Evolutionary conservation across 2,329 filamentous ascomycete genomes (phyloP).

Genomic region (Sporothrix luriei): DNA sequence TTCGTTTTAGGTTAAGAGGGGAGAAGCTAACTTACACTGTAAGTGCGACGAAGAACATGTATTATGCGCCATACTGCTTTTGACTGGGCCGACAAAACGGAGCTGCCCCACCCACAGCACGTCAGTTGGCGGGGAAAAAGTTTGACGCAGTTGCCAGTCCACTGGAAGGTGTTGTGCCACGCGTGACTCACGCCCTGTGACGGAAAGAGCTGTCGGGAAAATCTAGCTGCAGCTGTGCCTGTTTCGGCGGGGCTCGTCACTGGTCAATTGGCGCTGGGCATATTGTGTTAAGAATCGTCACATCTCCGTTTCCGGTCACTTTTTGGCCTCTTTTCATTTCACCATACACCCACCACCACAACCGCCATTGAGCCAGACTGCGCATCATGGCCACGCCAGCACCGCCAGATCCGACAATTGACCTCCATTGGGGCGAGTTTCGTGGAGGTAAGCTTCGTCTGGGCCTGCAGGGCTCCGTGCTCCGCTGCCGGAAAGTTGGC

Average conservation of each 20-base stretch:
- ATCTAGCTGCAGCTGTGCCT: constrained; percentile 1
- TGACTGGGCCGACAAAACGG: too few relatives aligned
- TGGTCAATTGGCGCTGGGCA: constrained; percentile 1
- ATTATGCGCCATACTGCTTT: too few relatives aligned
- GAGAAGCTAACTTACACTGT: too few relatives aligned
- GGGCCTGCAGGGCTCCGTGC: neutral
- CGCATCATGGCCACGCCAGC: constrained; percentile 22
- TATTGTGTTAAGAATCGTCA: neutral
- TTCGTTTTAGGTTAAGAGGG: too few relatives aligned
- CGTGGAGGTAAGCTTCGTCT: constrained; percentile 32
- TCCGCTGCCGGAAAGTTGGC: neutral
- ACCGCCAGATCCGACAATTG: constrained; percentile 33
- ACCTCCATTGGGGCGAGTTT: constrained; percentile 35
- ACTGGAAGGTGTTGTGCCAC: neutral
- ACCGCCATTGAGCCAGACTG: neutral
- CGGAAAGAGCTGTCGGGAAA: neutral
- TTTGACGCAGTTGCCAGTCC: neutral
- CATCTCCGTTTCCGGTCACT: too few relatives aligned
- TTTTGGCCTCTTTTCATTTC: neutral
- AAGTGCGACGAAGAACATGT: too few relatives aligned
- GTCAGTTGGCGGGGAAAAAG: constrained; percentile 19
- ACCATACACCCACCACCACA: neutral
- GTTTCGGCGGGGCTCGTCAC: constrained; percentile 5
- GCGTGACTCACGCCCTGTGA: neutral
- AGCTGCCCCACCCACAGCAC: too few relatives aligned